Conservation (phyloP, 1,284 basidiomycete genomes). For the Athelia psychrophila region DNA sequence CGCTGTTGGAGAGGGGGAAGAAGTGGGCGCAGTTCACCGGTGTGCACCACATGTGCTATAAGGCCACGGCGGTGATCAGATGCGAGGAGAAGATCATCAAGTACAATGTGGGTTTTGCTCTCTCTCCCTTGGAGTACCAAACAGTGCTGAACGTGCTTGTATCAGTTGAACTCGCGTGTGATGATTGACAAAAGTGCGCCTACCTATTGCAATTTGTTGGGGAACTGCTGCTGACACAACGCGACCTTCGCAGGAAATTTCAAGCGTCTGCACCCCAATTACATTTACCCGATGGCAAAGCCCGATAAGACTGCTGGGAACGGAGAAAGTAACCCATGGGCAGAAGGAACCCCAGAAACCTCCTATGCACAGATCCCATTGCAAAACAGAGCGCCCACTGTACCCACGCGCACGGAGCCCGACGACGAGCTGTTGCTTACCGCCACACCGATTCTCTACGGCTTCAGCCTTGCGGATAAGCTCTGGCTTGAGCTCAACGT, state of each 20-base stretch:
- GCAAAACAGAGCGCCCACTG: slow-evolving; percentile 7
- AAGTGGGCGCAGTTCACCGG: slow-evolving; percentile 50
- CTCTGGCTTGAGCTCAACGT: slow-evolving; percentile 62
- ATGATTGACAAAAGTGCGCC: slow-evolving; percentile 53
- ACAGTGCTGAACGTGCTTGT: background rate
- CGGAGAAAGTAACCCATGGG: too few relatives aligned
- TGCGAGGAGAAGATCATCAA: slow-evolving; percentile 31
- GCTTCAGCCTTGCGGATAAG: slow-evolving; percentile 58
- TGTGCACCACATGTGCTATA: slow-evolving; percentile 52
- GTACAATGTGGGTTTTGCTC: slow-evolving; percentile 36
- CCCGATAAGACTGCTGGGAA: background rate
- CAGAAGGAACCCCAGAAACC: too few relatives aligned
- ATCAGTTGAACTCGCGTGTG: slow-evolving; percentile 33
- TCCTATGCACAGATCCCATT: background rate
- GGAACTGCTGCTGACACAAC: background rate
- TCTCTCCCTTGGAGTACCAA: background rate
- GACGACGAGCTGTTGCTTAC: slow-evolving; percentile 50
- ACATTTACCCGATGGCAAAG: slow-evolving; percentile 35
- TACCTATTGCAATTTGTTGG: background rate
- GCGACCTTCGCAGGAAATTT: slow-evolving; percentile 35
- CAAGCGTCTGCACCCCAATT: slow-evolving; percentile 45
- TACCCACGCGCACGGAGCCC: slow-evolving; percentile 31
- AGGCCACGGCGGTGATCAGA: slow-evolving; percentile 43
- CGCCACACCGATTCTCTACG: slow-evolving; percentile 53
- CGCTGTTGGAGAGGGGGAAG: slow-evolving; percentile 43